A percentile compares a stretch with the other conserved stretches of the same genome.
phyloP scores from a whole-genome alignment of 768 basidiomycete genomes.

The Lactifluus subvellereus region DNA sequence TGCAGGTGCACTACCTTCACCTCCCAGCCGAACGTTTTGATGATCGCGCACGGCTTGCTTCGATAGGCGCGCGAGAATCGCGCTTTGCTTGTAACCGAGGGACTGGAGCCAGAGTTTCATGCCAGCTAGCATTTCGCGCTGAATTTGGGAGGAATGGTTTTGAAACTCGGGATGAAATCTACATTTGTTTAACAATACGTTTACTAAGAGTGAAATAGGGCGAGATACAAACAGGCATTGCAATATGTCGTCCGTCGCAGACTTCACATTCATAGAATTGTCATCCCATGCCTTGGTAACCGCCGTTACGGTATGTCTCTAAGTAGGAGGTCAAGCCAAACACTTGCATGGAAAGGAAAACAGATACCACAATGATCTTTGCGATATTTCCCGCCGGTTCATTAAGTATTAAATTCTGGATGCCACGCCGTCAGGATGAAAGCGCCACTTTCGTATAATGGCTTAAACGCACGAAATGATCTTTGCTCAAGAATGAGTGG shows the following conservation, averaged over 20 bases:
- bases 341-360: neutral
- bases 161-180: constrained; percentile 87
- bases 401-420: constrained; percentile 70
- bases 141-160: constrained; percentile 53
- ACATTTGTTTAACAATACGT: neutral
- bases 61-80: constrained; percentile 49
- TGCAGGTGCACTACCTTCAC: constrained; percentile 40
- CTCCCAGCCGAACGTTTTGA: constrained; percentile 56
- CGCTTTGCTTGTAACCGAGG: constrained; percentile 43
- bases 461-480: constrained; percentile 68
- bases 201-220: neutral
- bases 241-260: constrained; percentile 55
- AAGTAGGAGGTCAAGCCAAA: neutral
- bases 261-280: constrained; percentile 48
- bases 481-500: constrained; percentile 84
- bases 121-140: constrained; percentile 69
- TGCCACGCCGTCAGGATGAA: neutral
- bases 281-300: constrained; percentile 84
- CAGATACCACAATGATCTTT: constrained; percentile 54
- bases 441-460: constrained; percentile 15
- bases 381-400: constrained; percentile 78
- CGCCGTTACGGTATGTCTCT: constrained; percentile 60
- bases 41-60: constrained; percentile 68
- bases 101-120: constrained; percentile 57
- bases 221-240: constrained; percentile 51